Evolutionary conservation across 2,329 filamentous ascomycete genomes (phyloP).

Genomic region (Amauroascus verrucosus): DNA sequence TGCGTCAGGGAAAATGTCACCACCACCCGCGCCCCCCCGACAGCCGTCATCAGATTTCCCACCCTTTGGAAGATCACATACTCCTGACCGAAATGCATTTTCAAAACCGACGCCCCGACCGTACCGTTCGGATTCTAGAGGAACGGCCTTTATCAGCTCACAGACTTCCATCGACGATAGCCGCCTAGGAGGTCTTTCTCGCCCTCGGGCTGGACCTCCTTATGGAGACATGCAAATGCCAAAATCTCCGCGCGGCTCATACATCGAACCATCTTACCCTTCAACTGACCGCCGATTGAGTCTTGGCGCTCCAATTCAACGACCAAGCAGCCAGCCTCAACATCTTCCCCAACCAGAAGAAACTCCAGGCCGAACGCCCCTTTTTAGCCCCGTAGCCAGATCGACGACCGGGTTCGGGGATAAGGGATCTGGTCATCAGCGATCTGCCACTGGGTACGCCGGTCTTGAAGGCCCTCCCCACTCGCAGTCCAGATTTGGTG

Average conservation of each 20-base stretch:
- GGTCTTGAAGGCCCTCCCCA: conserved; percentile 21
- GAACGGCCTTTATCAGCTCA: conserved; percentile 17
- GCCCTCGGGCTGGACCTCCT: conserved; percentile 24
- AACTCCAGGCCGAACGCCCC: conserved; percentile 23
- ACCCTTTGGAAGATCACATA: conserved; percentile 57
- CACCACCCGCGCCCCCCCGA: conserved; percentile 32
- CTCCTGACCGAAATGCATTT: conserved; percentile 54
- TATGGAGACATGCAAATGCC: conserved; percentile 30
- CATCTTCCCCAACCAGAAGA: conserved; percentile 24
- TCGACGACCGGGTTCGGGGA: conserved; percentile 21
- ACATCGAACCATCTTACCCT: conserved; percentile 27
- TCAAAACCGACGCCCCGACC: conserved; percentile 36
- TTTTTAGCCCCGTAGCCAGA: conserved; percentile 30
- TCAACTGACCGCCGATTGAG: conserved; percentile 33
- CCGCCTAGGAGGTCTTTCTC: conserved; percentile 26
- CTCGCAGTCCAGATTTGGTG: conserved; percentile 26
- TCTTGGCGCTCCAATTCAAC: conserved; percentile 34
- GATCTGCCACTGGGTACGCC: conserved; percentile 24
- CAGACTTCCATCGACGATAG: conserved; percentile 23
- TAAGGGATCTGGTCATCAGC: conserved; percentile 19
- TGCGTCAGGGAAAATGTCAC: conserved; percentile 34
- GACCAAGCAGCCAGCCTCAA: conserved; percentile 35
- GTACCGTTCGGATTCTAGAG: conserved; percentile 31
- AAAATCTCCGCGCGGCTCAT: conserved; percentile 28
- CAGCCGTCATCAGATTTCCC: conserved; percentile 49